These are phyloP conservation scores for Spergularia marina DNA, from an alignment of 148 eudicot genomes.

Conservation along the genomic window DNA sequence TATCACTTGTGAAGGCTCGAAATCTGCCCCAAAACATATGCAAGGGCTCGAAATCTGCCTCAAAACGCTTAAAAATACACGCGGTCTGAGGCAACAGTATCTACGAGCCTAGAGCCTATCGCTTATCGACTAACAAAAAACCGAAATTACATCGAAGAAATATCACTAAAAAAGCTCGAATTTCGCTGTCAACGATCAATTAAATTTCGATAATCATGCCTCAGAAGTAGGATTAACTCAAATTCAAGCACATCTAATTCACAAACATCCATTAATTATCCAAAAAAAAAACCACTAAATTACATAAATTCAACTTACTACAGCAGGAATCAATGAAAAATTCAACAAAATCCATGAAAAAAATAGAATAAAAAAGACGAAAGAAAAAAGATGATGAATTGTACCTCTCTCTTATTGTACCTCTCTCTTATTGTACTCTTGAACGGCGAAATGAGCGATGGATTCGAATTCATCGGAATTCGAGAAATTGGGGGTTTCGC, in stretches of 20 bases:
- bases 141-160: background rate
- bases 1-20: no score
- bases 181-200: background rate
- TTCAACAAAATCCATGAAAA: background rate
- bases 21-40: no score
- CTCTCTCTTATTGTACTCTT: constrained; percentile 52
- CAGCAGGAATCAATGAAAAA: background rate
- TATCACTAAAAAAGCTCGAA: background rate
- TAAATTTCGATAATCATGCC: background rate
- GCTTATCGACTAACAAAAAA: background rate
- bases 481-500: constrained; percentile 26
- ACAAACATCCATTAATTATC: background rate
- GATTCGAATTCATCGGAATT: constrained; percentile 35
- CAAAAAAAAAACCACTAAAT: background rate
- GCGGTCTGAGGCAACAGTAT: background rate
- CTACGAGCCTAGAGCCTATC: background rate
- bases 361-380: background rate
- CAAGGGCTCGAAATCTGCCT: background rate
- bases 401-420: constrained; percentile 54
- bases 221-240: background rate
- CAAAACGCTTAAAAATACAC: background rate
- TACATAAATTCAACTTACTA: no score
- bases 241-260: background rate
- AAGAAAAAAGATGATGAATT: background rate
- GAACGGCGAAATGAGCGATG: constrained; percentile 54